A percentile compares a stretch with the other conserved stretches of the same genome.
phyloP scores from a whole-genome alignment of 805 yeast species.

The Pichia deserticola region DNA sequence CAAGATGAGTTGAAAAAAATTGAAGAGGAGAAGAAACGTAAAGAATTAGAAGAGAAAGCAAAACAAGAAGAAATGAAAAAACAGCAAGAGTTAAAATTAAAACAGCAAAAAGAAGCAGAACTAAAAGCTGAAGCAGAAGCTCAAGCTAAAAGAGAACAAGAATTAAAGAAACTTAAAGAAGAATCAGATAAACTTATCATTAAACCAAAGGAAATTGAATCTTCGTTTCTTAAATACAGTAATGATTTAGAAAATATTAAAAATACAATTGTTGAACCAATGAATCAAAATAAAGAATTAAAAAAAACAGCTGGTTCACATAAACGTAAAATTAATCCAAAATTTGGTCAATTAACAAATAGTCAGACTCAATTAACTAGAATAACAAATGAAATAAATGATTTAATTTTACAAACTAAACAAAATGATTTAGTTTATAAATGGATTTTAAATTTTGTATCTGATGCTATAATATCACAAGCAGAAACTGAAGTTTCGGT shows the following conservation, averaged over 20 bases:
- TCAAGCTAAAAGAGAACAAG: constrained; percentile 17
- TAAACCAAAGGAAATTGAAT: constrained; percentile 32
- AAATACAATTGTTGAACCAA: constrained; percentile 45
- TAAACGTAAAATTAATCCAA: constrained; percentile 76
- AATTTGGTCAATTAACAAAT: constrained; percentile 85
- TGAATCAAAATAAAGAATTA: constrained; percentile 35
- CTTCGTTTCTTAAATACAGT: constrained; percentile 40
- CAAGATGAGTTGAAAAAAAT: constrained; percentile 12
- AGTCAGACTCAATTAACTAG: constrained; percentile 50
- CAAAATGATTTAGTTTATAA: constrained; percentile 44
- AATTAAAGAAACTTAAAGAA: constrained; percentile 18
- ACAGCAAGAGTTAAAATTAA: constrained; percentile 12
- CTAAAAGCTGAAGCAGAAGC: constrained; percentile 1
- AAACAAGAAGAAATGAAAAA: constrained; percentile 18
- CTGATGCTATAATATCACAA: constrained; percentile 82
- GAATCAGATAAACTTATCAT: constrained; percentile 16
- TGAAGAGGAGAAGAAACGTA: constrained; percentile 13
- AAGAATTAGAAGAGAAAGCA: constrained; percentile 14
- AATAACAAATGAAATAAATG: constrained; percentile 44
- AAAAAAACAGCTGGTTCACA: constrained; percentile 49
- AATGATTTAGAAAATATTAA: constrained; percentile 53
- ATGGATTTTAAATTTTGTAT: constrained; percentile 75
- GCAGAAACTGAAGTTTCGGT: constrained; percentile 90
- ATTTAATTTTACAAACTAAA: constrained; percentile 42
- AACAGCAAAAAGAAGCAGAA: constrained; percentile 16